Evolutionary conservation across 768 basidiomycete species (phyloP).

Genomic region (Tephrocybe sp.): DNA sequence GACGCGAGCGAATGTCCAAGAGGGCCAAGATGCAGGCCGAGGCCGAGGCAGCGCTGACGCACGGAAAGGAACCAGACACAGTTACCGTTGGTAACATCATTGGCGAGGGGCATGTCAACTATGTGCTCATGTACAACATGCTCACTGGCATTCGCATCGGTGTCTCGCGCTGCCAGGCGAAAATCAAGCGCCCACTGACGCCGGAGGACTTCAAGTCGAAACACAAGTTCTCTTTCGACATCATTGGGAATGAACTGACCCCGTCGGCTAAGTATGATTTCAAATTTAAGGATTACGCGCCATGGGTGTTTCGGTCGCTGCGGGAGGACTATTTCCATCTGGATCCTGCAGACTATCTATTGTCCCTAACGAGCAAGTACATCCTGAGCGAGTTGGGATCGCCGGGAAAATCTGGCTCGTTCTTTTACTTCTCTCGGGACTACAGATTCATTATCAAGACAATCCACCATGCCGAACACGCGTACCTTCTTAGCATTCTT

Average conservation of each 20-base stretch:
- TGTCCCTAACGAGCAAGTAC: conserved; percentile 95
- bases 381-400: conserved; percentile 97
- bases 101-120: conserved; percentile 98
- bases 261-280: conserved; percentile 98
- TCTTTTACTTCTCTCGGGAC: conserved; percentile 99
- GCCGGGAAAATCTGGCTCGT: conserved; percentile 97
- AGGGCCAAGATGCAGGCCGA: conserved; percentile 62
- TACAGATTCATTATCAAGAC: conserved; percentile 99
- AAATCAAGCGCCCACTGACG: conserved; percentile 82
- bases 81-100: conserved; percentile 93
- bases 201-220: conserved; percentile 84
- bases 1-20: conserved; percentile 75
- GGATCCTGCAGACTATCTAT: conserved; percentile 96
- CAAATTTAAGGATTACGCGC: conserved; percentile 99
- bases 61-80: conserved; percentile 36
- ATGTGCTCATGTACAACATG: conserved; percentile 99
- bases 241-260: conserved; percentile 96
- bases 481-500: conserved; percentile 85
- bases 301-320: conserved; percentile 95
- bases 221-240: conserved; percentile 97
- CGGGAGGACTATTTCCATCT: conserved; percentile 94
- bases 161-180: conserved; percentile 95
- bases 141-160: conserved; percentile 96
- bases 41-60: conserved; percentile 58
- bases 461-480: conserved; percentile 92